Base-by-base conservation (phyloP, 208 protist genomes). In the Acanthamoeba royreba region DNA sequence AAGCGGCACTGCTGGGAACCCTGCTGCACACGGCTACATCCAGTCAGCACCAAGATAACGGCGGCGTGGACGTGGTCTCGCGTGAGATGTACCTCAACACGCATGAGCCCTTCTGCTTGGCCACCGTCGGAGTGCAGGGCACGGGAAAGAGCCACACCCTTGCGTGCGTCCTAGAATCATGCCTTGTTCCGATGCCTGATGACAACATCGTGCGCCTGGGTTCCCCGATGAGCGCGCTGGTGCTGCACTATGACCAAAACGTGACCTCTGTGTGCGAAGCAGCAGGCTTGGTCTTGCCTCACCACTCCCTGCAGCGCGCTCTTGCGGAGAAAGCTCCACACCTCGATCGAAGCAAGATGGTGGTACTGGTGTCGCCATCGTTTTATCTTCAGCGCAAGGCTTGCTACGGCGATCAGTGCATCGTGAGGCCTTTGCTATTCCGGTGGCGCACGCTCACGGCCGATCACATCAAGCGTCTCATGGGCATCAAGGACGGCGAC, bases 171-270 rank as follows among this genome's bases (percentile, higher is more conserved):
- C 53, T 94, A 4, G 91, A 94, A 38, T 83, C 53, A 19, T 94
- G 91, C 83, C 53, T 94, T 13, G 31, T 94, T 31, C 42, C 53
- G 38, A 77, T 63, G 52, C 91, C 31, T 45, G 40, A 81, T 1
- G 69, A 81, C 13, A 42, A 61, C 47, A 52, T 94, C 49, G 58
- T 74, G 40, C 63, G 46, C 19, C 43, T 94, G 49, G 81, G 35
- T 17, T 42, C 83, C 8, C 91, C 83, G 28, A 94, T 88, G 46
- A 52, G 74, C 63, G 69, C 91, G 45, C 91, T 94, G 1, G 91
- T 94, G 0, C 69, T 94, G 28, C 91, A 94, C 91, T 94, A 94
- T 38, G 91, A 94, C 63, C 53, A 61, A 38, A 74, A 94, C 91
- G 55, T 74, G 25, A 92, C 40, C 28, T 92, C 53, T 19, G 42